Percentiles rank a stretch among this genome's conserved stretches.
Evolutionary conservation across 768 basidiomycete genomes (phyloP).

Genomic region (Tricholoma bakamatsutake): DNA sequence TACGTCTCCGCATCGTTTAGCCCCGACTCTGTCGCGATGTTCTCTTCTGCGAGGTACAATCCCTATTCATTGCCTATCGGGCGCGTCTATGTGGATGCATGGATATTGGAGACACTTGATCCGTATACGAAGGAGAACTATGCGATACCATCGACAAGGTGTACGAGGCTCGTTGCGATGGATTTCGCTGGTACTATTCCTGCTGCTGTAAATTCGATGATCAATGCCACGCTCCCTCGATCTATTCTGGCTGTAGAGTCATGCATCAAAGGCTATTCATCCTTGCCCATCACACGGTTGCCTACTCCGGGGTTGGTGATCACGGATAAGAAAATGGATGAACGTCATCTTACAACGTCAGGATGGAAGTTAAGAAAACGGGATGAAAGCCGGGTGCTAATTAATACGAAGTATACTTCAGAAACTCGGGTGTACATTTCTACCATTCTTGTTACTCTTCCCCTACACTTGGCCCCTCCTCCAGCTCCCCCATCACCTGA

Average conservation of each 20-base stretch:
- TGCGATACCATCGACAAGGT: constrained; percentile 87
- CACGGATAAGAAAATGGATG: constrained; percentile 46
- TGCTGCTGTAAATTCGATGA: constrained; percentile 75
- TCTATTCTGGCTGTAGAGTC: constrained; percentile 70
- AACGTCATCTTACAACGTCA: constrained; percentile 32
- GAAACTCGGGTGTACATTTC: constrained; percentile 46
- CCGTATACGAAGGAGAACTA: constrained; percentile 93
- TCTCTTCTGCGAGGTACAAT: constrained; percentile 69
- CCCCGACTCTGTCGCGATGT: constrained; percentile 51
- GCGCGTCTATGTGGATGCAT: constrained; percentile 82
- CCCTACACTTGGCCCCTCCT: constrained; percentile 9
- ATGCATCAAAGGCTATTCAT: constrained; percentile 59
- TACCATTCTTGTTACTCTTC: constrained; percentile 42
- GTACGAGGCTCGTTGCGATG: constrained; percentile 77
- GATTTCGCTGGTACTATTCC: constrained; percentile 87
- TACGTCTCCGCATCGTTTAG: constrained; percentile 81
- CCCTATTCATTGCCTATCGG: constrained; percentile 69
- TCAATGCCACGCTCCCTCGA: constrained; percentile 73
- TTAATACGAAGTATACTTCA: constrained; percentile 49
- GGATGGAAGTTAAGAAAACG: constrained; percentile 58
- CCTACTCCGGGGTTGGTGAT: constrained; percentile 63
- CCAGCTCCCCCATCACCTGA: constrained; percentile 8
- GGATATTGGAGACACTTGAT: constrained; percentile 95
- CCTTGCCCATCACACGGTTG: constrained; percentile 61
- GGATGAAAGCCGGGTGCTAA: constrained; percentile 52